Percentiles rank a stretch among this genome's conserved stretches.
phyloP scores from a whole-genome alignment of 768 basidiomycete species.

The Hericium coralloides region DNA sequence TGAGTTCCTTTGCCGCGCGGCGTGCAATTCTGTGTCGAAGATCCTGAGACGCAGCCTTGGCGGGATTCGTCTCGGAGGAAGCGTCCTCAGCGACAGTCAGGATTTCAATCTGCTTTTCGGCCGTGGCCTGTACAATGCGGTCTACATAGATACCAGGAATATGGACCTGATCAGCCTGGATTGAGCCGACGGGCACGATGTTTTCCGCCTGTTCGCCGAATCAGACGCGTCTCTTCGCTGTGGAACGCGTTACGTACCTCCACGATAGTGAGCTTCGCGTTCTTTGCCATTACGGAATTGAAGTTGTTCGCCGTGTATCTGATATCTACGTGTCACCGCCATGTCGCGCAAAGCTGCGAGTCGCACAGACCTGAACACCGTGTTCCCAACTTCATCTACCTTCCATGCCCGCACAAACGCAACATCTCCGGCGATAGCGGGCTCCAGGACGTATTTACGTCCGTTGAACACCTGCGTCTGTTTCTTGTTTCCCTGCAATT shows the following conservation, averaged over 20 bases:
- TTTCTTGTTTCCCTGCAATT: constrained; percentile 65
- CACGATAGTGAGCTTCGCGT: constrained; percentile 83
- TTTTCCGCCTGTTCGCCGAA: constrained; percentile 63
- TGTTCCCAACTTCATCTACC: constrained; percentile 85
- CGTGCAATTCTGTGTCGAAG: constrained; percentile 70
- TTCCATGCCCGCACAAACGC: constrained; percentile 90
- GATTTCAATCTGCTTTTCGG: constrained; percentile 72
- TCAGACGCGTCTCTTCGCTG: neutral
- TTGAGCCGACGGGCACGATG: constrained; percentile 74
- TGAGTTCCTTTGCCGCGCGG: constrained; percentile 84
- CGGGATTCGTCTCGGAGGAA: constrained; percentile 33
- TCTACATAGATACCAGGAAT: constrained; percentile 83
- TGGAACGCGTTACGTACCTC: constrained; percentile 40
- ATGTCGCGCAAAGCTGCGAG: neutral
- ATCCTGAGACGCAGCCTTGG: constrained; percentile 35
- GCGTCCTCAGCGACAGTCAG: constrained; percentile 48
- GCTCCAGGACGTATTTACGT: constrained; percentile 75
- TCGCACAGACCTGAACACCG: constrained; percentile 65
- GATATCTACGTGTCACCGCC: neutral
- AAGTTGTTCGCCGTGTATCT: constrained; percentile 90
- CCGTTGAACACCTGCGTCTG: constrained; percentile 73
- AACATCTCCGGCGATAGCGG: constrained; percentile 70
- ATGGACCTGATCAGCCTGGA: constrained; percentile 78
- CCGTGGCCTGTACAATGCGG: constrained; percentile 73
- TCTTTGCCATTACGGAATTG: constrained; percentile 78